These are phyloP conservation scores for Phoma herbarum DNA, from an alignment of 2,329 filamentous ascomycete genomes.

Conservation along the genomic window DNA sequence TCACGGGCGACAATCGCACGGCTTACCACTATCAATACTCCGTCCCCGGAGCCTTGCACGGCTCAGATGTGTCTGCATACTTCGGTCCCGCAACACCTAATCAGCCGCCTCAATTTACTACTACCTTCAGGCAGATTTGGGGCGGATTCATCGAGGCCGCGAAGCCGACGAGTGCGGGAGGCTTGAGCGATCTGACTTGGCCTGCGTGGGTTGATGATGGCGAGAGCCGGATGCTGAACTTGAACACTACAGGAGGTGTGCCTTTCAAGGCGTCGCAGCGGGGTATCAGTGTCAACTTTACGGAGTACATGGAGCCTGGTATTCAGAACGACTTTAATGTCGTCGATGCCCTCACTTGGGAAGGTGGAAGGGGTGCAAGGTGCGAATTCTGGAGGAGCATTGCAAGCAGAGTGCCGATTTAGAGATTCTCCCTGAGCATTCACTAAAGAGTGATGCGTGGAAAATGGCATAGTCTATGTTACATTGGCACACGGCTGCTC, in stretches of 20 bases:
- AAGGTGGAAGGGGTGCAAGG: constrained; percentile 23
- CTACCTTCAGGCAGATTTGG: constrained; percentile 6
- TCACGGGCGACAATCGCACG: constrained; percentile 16
- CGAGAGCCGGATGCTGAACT: constrained; percentile 7
- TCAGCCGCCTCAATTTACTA: constrained; percentile 6
- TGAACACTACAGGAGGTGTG: constrained; percentile 9
- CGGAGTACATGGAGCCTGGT: constrained; percentile 22
- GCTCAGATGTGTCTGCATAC: constrained; percentile 25
- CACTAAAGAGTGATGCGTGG: no score
- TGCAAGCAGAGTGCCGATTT: constrained; percentile 7
- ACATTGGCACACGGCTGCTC: no score
- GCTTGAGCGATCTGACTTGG: constrained; percentile 1
- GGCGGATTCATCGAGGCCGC: constrained; percentile 1
- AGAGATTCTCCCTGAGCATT: not conserved
- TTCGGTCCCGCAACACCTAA: constrained; percentile 29
- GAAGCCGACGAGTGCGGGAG: not conserved
- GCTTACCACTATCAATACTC: constrained; percentile 35
- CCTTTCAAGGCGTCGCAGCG: not conserved
- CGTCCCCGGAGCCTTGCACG: constrained; percentile 31
- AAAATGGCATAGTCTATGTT: no score
- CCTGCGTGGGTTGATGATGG: constrained; percentile 10
- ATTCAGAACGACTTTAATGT: constrained; percentile 17
- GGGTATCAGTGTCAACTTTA: constrained; percentile 3
- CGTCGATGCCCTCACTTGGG: constrained; percentile 25
- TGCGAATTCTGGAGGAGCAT: constrained; percentile 21